These are phyloP conservation scores for Plasmodium gaboni DNA, from an alignment of 169 alveolate genomes.

Conservation along the genomic window DNA sequence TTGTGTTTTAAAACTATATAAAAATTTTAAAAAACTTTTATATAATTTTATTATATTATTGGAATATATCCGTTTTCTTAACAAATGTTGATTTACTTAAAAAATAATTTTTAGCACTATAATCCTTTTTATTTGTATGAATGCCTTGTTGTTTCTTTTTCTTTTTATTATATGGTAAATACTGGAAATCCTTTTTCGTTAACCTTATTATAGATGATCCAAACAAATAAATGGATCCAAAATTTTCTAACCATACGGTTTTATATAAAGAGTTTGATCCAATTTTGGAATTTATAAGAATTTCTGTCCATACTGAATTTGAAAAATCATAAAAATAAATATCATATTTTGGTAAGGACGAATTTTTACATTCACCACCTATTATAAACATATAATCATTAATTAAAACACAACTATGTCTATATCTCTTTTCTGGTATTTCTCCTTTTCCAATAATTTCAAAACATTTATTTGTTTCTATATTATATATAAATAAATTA, in stretches of 20 bases:
- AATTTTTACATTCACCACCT: conserved; percentile 70
- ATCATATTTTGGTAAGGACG: conserved; percentile 71
- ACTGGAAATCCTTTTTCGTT: conserved; percentile 72
- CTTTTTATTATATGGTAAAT: conserved; percentile 58
- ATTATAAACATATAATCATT: conserved; percentile 74
- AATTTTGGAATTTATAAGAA: conserved; percentile 40
- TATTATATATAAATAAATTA: conserved; percentile 63
- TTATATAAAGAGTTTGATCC: conserved; percentile 50
- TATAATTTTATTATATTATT: no score
- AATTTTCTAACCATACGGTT: conserved; percentile 69
- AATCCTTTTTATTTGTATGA: no score
- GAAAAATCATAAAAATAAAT: conserved; percentile 55
- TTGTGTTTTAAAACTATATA: no score
- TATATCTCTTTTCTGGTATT: conserved; percentile 70
- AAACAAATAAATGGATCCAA: conserved; percentile 73
- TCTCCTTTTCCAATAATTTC: conserved; percentile 62
- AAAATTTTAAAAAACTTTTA: no score
- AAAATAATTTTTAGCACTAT: no score
- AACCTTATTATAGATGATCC: conserved; percentile 69
- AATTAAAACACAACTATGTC: conserved; percentile 60
- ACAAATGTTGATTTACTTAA: no score
- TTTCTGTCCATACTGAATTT: conserved; percentile 75
- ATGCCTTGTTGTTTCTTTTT: conserved; percentile 1
- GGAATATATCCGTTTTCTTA: no score
- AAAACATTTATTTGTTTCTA: conserved; percentile 59